Conservation (phyloP, 1,284 basidiomycete genomes). For the Heterobasidion occidentale region DNA sequence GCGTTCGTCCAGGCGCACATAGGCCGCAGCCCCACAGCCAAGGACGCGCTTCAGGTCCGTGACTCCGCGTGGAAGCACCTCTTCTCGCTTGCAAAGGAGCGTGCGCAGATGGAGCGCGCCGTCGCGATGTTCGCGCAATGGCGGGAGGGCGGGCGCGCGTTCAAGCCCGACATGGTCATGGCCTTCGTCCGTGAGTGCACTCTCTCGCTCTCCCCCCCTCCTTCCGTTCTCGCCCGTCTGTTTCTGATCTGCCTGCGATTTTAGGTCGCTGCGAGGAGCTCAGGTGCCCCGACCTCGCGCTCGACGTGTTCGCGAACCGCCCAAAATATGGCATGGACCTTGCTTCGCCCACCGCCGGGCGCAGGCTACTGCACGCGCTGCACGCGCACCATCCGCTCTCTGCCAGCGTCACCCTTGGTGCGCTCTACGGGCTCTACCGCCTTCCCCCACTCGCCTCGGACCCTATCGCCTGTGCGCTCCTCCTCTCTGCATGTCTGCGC, state of each 20-base stretch:
- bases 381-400: slow-evolving; percentile 37
- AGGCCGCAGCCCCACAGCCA: slow-evolving; percentile 11
- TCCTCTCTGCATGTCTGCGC: slow-evolving; percentile 45
- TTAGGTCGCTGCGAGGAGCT: slow-evolving; percentile 55
- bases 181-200: slow-evolving; percentile 41
- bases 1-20: slow-evolving; percentile 18
- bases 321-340: slow-evolving; percentile 52
- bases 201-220: not conserved
- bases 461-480: slow-evolving; percentile 47
- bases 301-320: slow-evolving; percentile 53
- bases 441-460: slow-evolving; percentile 46
- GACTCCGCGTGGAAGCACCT: slow-evolving; percentile 37
- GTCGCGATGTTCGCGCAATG: slow-evolving; percentile 37
- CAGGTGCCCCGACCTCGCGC: slow-evolving; percentile 42
- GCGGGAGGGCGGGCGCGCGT: slow-evolving; percentile 33
- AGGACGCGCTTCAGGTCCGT: slow-evolving; percentile 18
- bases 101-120: slow-evolving; percentile 37
- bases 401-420: slow-evolving; percentile 36
- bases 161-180: slow-evolving; percentile 30
- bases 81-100: slow-evolving; percentile 37
- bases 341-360: slow-evolving; percentile 40
- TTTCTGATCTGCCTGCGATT: not conserved
- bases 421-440: slow-evolving; percentile 44
- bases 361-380: slow-evolving; percentile 35
- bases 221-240: not conserved